Evolutionary conservation across 129 eudicot genomes (phyloP).

Genomic region (Pittosporum tobira): DNA sequence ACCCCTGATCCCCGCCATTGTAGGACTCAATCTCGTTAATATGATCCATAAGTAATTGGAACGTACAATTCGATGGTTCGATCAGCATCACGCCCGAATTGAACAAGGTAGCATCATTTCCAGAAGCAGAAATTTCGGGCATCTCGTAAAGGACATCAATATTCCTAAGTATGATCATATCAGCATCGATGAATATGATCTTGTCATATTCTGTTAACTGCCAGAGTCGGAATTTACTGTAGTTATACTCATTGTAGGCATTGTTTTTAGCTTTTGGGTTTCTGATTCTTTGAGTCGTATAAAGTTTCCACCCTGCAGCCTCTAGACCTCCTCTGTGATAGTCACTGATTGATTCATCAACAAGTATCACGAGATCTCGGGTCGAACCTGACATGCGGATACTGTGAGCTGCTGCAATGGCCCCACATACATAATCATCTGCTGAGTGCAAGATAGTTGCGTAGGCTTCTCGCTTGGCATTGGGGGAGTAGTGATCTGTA

Average conservation of each 20-base stretch:
- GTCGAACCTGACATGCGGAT: conserved; percentile 91
- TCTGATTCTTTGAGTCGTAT: conserved; percentile 66
- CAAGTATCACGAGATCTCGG: conserved; percentile 78
- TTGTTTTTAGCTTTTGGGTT: conserved; percentile 86
- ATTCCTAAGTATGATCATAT: conserved; percentile 67
- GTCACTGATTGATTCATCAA: conserved; percentile 65
- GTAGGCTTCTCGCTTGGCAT: conserved; percentile 79
- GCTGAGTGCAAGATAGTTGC: conserved; percentile 93
- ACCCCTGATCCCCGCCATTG: conserved; percentile 93
- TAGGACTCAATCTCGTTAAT: conserved; percentile 68
- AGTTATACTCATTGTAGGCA: conserved; percentile 91
- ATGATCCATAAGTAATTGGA: conserved; percentile 70
- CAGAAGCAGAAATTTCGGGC: conserved; percentile 83
- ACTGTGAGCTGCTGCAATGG: conserved; percentile 94
- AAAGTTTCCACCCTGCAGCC: conserved; percentile 92
- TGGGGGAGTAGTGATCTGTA: conserved; percentile 56
- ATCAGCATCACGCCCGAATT: conserved; percentile 90
- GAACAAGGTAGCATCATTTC: conserved; percentile 74
- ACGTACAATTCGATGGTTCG: conserved; percentile 77
- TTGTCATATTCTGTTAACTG: conserved; percentile 85
- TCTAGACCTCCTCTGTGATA: conserved; percentile 70
- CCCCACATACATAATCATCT: conserved; percentile 85
- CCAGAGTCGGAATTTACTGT: conserved; percentile 96
- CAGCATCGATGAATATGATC: conserved; percentile 91
- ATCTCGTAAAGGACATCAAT: conserved; percentile 73